Conservation (phyloP, 2,329 filamentous ascomycete genomes). For the Aspergillus sp. region DNA sequence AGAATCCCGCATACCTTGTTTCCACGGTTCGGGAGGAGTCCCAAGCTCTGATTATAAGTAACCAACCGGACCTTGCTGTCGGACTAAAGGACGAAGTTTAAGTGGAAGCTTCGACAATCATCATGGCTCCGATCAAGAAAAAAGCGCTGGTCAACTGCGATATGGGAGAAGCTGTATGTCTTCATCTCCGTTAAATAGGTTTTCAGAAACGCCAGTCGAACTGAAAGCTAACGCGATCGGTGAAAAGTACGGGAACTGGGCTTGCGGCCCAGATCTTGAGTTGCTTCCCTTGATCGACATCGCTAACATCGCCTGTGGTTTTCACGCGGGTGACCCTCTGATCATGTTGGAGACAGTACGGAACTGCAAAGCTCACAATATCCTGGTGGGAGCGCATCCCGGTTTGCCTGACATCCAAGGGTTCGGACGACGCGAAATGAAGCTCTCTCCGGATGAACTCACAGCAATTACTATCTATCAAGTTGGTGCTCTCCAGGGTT, state of each 20-base stretch:
- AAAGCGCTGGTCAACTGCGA: slow-evolving; percentile 13
- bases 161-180: slow-evolving; percentile 12
- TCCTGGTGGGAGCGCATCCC: slow-evolving; percentile 63
- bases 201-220: not conserved
- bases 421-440: slow-evolving; percentile 64
- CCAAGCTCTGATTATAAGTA: slow-evolving; percentile 2
- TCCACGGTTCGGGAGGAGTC: not conserved
- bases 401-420: slow-evolving; percentile 65
- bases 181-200: not conserved
- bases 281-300: slow-evolving; percentile 62
- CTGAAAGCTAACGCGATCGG: not conserved
- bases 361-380: slow-evolving; percentile 57
- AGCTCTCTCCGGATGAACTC: slow-evolving; percentile 57
- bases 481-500: slow-evolving; percentile 61
- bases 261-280: slow-evolving; percentile 58
- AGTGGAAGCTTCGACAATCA: not conserved
- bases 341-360: slow-evolving; percentile 63
- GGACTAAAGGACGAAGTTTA: not conserved
- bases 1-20: not conserved
- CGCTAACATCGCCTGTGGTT: slow-evolving; percentile 63
- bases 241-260: slow-evolving; percentile 44
- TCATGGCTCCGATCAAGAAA: slow-evolving; percentile 9
- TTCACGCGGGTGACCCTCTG: slow-evolving; percentile 61
- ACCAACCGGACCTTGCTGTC: not conserved
- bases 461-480: slow-evolving; percentile 62